Percentiles rank a stretch among this genome's conserved stretches.
Evolutionary conservation across 495 filamentous ascomycete genomes (phyloP).

Genomic region (Aspergillus funiculosus): DNA sequence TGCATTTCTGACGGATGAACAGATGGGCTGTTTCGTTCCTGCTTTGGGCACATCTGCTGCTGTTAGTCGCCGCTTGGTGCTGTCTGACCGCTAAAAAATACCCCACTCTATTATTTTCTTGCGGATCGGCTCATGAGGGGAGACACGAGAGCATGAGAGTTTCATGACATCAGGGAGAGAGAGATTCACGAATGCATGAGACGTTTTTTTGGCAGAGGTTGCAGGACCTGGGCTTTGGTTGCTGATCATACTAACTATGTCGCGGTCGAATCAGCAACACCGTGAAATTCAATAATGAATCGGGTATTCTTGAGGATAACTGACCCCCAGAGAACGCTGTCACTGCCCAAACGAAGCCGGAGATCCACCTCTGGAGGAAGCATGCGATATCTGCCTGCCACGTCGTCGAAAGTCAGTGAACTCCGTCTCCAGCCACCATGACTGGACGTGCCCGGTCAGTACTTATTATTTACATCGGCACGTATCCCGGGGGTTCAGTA

Average conservation of each 20-base stretch:
- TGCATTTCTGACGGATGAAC: conserved; percentile 14
- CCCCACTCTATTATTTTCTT: conserved; percentile 13
- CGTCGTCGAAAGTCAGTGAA: conserved; percentile 15
- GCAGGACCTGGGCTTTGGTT: neutral
- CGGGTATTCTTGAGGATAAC: conserved; percentile 1
- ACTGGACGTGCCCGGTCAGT: conserved; percentile 11
- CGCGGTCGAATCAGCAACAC: neutral
- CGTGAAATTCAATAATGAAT: no score
- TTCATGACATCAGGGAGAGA: conserved; percentile 1
- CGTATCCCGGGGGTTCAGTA: neutral
- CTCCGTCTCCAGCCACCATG: conserved; percentile 17
- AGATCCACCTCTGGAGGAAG: conserved; percentile 16
- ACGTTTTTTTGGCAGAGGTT: conserved; percentile 3
- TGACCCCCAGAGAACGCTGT: neutral
- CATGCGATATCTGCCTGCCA: conserved; percentile 23
- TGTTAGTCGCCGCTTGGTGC: conserved; percentile 23
- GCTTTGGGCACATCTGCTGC: conserved; percentile 29
- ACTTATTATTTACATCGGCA: conserved; percentile 2
- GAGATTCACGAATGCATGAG: conserved; percentile 4
- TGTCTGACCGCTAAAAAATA: conserved; percentile 25
- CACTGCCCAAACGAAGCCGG: conserved; percentile 14
- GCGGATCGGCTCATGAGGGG: conserved; percentile 10
- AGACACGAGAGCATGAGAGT: neutral
- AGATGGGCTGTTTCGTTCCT: conserved; percentile 21
- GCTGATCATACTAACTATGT: neutral